These are phyloP conservation scores for Diversispora eburnea DNA, from an alignment of 192 early-diverging fungal genomes.

Conservation along the genomic window DNA sequence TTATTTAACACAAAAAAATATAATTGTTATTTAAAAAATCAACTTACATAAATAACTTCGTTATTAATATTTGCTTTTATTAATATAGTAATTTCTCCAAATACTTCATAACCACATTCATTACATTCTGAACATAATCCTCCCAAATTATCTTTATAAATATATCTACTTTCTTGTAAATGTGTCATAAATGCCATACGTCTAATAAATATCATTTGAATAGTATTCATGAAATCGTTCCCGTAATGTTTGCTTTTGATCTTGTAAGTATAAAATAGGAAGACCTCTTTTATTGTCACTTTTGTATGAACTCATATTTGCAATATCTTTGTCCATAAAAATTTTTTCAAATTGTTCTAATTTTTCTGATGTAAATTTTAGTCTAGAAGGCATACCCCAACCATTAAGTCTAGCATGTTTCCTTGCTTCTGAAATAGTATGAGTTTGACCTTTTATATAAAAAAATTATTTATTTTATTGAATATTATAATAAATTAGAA, in stretches of 20 bases:
- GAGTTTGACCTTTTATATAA: background rate
- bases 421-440: background rate
- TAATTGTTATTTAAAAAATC: background rate
- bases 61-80: background rate
- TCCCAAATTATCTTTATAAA: slow-evolving; percentile 2
- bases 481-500: background rate
- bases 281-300: background rate
- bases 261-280: background rate
- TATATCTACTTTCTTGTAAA: background rate
- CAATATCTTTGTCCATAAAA: background rate
- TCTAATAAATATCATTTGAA: background rate
- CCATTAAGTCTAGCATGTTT: background rate
- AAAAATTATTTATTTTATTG: background rate
- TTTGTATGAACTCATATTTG: background rate
- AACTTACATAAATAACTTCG: too few species aligned
- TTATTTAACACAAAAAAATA: background rate
- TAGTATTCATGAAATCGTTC: background rate
- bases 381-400: background rate
- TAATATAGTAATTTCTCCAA: background rate
- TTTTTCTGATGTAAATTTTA: background rate
- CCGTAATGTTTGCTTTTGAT: background rate
- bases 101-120: slow-evolving; percentile 3
- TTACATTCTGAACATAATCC: slow-evolving; percentile 2
- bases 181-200: background rate
- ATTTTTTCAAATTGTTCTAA: background rate